Conservation (phyloP, 768 basidiomycete genomes). For the Phaeotremella fagi region DNA sequence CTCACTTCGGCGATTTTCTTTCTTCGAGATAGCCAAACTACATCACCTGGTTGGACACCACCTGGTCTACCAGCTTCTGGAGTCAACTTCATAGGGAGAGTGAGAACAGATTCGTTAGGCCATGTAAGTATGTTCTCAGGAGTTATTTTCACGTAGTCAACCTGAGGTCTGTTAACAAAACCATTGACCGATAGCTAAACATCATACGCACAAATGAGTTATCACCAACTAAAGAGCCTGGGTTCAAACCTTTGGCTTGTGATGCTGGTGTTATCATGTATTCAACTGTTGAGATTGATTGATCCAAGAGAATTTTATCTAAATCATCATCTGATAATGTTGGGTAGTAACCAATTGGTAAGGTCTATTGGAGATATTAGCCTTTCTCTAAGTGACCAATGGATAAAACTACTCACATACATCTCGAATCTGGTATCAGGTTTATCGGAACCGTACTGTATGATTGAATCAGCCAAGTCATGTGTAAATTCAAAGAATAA, state of each 20-base stretch:
- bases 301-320: constrained; percentile 42
- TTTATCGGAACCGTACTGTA: constrained; percentile 87
- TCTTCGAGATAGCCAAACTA: constrained; percentile 46
- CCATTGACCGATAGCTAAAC: neutral
- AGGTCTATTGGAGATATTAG: constrained; percentile 22
- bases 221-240: constrained; percentile 12
- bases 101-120: constrained; percentile 35
- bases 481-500: constrained; percentile 11
- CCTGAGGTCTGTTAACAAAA: constrained; percentile 22
- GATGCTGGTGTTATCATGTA: constrained; percentile 41
- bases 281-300: constrained; percentile 42
- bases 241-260: constrained; percentile 30
- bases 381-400: neutral
- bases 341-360: constrained; percentile 47
- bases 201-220: constrained; percentile 27
- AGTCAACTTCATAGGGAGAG: constrained; percentile 26
- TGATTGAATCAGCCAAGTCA: constrained; percentile 11
- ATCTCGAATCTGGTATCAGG: constrained; percentile 84
- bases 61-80: constrained; percentile 30
- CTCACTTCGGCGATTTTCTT: constrained; percentile 46
- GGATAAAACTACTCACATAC: constrained; percentile 58
- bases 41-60: constrained; percentile 42
- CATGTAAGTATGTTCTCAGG: constrained; percentile 35
- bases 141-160: constrained; percentile 43
- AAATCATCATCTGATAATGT: constrained; percentile 42